These are phyloP conservation scores for Rickenella mellea DNA, from an alignment of 768 basidiomycete species.

Conservation along the genomic window DNA sequence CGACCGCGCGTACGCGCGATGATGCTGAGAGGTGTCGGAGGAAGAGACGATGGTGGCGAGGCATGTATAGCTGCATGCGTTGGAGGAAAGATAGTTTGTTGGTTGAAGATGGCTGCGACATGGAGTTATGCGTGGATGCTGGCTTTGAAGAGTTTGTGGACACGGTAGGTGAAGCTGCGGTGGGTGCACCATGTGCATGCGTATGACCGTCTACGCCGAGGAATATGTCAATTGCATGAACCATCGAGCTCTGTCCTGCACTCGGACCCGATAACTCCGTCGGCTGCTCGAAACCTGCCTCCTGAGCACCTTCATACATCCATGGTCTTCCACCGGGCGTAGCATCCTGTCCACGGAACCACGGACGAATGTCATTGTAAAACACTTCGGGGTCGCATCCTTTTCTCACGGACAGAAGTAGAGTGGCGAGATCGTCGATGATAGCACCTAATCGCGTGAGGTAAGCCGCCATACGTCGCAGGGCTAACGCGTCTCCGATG, in stretches of 20 bases:
- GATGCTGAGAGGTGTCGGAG: conserved; percentile 38
- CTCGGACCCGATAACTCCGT: conserved; percentile 44
- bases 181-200: neutral
- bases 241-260: conserved; percentile 53
- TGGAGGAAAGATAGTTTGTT: conserved; percentile 29
- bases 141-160: neutral
- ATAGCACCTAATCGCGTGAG: conserved; percentile 53
- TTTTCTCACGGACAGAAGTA: conserved; percentile 56
- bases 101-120: neutral
- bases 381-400: conserved; percentile 65
- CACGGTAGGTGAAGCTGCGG: conserved; percentile 6
- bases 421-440: conserved; percentile 50
- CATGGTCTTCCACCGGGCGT: conserved; percentile 17
- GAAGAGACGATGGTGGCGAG: conserved; percentile 48
- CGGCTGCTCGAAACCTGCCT: conserved; percentile 17
- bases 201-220: conserved; percentile 31
- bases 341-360: conserved; percentile 50
- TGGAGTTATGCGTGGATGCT: neutral
- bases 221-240: conserved; percentile 46
- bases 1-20: conserved; percentile 38
- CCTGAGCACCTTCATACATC: conserved; percentile 38
- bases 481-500: conserved; percentile 45
- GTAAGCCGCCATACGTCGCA: conserved; percentile 44
- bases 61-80: conserved; percentile 55
- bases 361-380: conserved; percentile 49